A percentile compares a stretch with the other conserved stretches of the same genome.
phyloP scores from a whole-genome alignment of 225 moss, liverwort and hornwort species.

The Rhytidiadelphus loreus region DNA sequence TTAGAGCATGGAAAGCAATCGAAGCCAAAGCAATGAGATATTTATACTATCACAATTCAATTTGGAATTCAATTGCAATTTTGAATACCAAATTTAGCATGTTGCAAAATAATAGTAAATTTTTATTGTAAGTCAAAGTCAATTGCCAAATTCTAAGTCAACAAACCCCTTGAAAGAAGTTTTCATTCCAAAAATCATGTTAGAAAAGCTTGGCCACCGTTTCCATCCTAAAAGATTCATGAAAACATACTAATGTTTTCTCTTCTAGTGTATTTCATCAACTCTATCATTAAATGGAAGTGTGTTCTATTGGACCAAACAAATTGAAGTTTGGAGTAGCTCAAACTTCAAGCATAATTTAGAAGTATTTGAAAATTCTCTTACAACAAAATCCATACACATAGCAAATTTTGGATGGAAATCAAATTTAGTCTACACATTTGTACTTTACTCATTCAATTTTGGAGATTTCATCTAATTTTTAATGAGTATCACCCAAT shows the following conservation, averaged over 20 bases:
- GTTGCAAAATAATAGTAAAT: neutral
- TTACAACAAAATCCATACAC: neutral
- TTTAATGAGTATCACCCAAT: neutral
- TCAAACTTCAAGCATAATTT: neutral
- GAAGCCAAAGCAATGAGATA: neutral
- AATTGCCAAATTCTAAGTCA: neutral
- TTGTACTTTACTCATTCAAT: neutral
- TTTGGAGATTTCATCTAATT: neutral
- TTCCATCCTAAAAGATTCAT: neutral
- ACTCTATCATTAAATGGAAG: neutral
- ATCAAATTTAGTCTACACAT: neutral
- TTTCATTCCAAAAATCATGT: too few species aligned
- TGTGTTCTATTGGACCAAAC: neutral
- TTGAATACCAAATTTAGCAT: too few species aligned
- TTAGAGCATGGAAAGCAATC: neutral
- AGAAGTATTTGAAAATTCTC: neutral
- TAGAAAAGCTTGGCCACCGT: neutral
- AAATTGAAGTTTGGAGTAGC: neutral
- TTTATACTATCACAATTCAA: neutral
- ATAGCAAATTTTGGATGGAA: neutral
- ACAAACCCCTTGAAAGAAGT: neutral
- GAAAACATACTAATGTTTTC: rapidly evolving
- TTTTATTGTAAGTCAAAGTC: too few species aligned
- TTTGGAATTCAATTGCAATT: neutral
- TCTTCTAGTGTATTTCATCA: neutral